Percentiles rank a stretch among this genome's conserved stretches.
These are phyloP conservation scores for Cyclaneusma minus DNA, from an alignment of 2,329 filamentous ascomycete genomes.

Conservation along the genomic window DNA sequence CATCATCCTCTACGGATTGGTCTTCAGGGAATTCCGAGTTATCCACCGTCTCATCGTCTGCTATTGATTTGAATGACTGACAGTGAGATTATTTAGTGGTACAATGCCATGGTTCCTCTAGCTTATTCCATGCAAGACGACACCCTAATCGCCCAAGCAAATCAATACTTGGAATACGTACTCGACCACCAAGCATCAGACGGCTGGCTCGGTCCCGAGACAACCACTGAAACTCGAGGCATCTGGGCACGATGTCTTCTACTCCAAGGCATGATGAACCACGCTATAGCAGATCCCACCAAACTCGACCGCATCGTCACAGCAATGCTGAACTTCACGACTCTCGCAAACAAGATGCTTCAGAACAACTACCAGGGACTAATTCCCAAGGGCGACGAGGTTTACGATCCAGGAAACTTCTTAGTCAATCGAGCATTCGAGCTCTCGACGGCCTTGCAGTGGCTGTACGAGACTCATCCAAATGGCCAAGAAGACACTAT, in stretches of 20 bases:
- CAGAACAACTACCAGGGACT: conserved; percentile 34
- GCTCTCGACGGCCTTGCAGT: conserved; percentile 23
- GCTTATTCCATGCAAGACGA: conserved; percentile 32
- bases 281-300: conserved; percentile 30
- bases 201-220: conserved; percentile 42
- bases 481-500: conserved; percentile 11
- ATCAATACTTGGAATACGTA: conserved; percentile 27
- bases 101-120: conserved; percentile 40
- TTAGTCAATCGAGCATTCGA: conserved; percentile 23
- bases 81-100: too few relatives aligned
- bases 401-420: conserved; percentile 22
- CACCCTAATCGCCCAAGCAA: conserved; percentile 32
- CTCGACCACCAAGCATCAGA: conserved; percentile 32
- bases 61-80: too few relatives aligned
- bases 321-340: conserved; percentile 32
- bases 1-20: too few relatives aligned
- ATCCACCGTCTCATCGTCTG: too few relatives aligned
- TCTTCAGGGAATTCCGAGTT: too few relatives aligned
- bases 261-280: conserved; percentile 29
- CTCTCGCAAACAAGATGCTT: conserved; percentile 37
- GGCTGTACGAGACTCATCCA: conserved; percentile 18
- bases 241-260: conserved; percentile 38
- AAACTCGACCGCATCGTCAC: conserved; percentile 27
- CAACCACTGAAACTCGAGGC: conserved; percentile 23
- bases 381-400: conserved; percentile 23